Percentiles rank a stretch among this genome's conserved stretches.
These are phyloP conservation scores for Boletus subcaerulescens DNA, from an alignment of 768 basidiomycete genomes.

Conservation along the genomic window DNA sequence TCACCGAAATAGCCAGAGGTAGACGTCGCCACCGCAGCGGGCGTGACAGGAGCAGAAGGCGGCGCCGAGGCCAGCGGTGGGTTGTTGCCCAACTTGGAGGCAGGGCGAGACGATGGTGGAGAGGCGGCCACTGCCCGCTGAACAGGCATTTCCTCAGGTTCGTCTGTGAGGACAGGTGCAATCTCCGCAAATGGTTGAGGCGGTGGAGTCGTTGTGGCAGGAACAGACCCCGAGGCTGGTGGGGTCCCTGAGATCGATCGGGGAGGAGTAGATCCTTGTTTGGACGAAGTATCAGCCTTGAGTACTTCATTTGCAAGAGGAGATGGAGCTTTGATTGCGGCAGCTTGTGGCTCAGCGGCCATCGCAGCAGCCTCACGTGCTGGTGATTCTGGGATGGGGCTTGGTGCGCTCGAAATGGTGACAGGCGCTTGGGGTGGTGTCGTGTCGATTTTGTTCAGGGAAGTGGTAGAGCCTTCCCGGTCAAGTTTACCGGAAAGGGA, in stretches of 20 bases:
- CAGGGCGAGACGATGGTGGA: conserved; percentile 11
- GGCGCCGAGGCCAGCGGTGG: conserved; percentile 19
- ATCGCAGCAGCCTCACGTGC: conserved; percentile 51
- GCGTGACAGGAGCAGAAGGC: conserved; percentile 24
- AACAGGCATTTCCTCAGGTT: conserved; percentile 38
- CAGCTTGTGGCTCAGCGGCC: conserved; percentile 27
- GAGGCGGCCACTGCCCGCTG: conserved; percentile 5
- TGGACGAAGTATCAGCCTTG: conserved; percentile 15
- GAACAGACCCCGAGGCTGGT: conserved; percentile 14
- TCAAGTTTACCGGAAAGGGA: conserved; percentile 30
- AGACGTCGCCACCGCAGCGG: conserved; percentile 11
- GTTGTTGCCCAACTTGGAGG: conserved; percentile 17
- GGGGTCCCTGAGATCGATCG: conserved; percentile 22
- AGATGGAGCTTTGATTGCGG: conserved; percentile 37
- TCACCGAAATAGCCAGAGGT: conserved; percentile 22
- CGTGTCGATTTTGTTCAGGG: conserved; percentile 35
- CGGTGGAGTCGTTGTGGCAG: conserved; percentile 14
- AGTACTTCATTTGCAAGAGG: conserved; percentile 37
- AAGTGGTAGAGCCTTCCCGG: conserved; percentile 27
- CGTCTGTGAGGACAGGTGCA: conserved; percentile 48
- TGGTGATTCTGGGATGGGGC: conserved; percentile 71
- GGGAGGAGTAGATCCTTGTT: conserved; percentile 14
- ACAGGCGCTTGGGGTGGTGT: conserved; percentile 24
- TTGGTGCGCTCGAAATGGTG: conserved; percentile 38
- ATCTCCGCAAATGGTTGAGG: conserved; percentile 29